Conservation (phyloP, 805 yeast genomes). For the Starmerella potacharoeniae region DNA sequence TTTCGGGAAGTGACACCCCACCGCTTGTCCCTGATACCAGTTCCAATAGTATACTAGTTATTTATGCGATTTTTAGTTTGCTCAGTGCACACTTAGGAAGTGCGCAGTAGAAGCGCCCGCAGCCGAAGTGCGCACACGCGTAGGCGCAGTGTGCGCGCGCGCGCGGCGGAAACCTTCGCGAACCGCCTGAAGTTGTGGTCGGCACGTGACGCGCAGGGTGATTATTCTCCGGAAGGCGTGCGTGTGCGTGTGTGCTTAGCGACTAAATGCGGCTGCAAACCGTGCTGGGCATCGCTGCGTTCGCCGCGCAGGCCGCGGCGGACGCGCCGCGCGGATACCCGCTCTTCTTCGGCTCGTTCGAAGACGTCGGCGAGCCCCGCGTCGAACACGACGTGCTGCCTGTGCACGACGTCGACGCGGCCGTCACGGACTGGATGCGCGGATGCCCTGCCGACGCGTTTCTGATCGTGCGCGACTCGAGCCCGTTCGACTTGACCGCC, state of each 20-base stretch:
- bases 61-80: too few species aligned
- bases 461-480: conserved; percentile 19
- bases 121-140: too few species aligned
- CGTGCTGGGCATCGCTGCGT: not conserved
- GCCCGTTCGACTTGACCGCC: conserved; percentile 17
- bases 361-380: conserved; percentile 18
- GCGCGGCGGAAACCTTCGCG: too few species aligned
- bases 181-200: too few species aligned
- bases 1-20: too few species aligned
- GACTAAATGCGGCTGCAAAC: not conserved
- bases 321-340: conserved; percentile 19
- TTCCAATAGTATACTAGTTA: too few species aligned
- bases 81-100: too few species aligned
- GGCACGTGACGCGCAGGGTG: not conserved
- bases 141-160: too few species aligned
- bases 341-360: conserved; percentile 23
- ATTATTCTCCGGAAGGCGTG: not conserved
- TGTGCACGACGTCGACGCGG: conserved; percentile 15
- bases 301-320: not conserved
- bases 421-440: conserved; percentile 21
- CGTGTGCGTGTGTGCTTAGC: not conserved
- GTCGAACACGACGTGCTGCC: conserved; percentile 6
- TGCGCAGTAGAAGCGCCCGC: too few species aligned
- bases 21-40: too few species aligned
- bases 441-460: conserved; percentile 24